Base-by-base conservation (phyloP, 208 protist species). In the Acanthamoeba divionensis region DNA sequence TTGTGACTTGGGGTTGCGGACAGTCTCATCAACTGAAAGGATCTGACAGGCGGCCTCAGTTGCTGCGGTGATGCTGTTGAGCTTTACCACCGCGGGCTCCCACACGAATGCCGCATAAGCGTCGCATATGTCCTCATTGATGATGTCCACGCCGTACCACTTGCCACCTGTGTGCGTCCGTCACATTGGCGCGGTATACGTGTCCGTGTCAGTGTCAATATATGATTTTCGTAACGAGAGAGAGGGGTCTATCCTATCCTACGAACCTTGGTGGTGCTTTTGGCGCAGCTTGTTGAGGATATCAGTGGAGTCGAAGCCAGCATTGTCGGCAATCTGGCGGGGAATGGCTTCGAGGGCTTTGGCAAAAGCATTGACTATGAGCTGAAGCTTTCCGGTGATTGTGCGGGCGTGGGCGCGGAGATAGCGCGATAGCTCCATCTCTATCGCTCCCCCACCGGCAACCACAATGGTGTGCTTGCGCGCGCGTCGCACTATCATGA, bases 281-380 rank as follows among this genome's bases (percentile, higher is more conserved):
- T 99, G 96, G 62, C 99, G 96, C 33, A 99, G 96, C 93, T 99
- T 98, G 96, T 99, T 99, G 36, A 99, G 93, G 62, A 99, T 99
- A 82, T 99, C 98, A 44, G 98, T 99, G 82, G 98, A 97, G 95
- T 99, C 99, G 93, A 99, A 99, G 48, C 99, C 99, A 62, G 99
- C 99, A 91, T 99, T 99, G 91, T 99, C 97, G 47, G 98, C 94
- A 47, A 99, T 93, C 91, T 98, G 97, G 54, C 99, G 95, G 55
- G 99, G 99, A 92, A 99, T 99, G 26, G 99, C 95, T 94, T 99
- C 99, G 7, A 99, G 95, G 13, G 99, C 99, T 54, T 98, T 97
- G 7, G 99, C 99, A 95, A 97, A 99, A 18, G 98, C 98, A 75
- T 91, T 93, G 88, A 99, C 99, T 29, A 99, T 94, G 75, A 99